Evolutionary conservation across 2,329 filamentous ascomycete species (phyloP).

Genomic region (Myriosclerotinia duriaeana): DNA sequence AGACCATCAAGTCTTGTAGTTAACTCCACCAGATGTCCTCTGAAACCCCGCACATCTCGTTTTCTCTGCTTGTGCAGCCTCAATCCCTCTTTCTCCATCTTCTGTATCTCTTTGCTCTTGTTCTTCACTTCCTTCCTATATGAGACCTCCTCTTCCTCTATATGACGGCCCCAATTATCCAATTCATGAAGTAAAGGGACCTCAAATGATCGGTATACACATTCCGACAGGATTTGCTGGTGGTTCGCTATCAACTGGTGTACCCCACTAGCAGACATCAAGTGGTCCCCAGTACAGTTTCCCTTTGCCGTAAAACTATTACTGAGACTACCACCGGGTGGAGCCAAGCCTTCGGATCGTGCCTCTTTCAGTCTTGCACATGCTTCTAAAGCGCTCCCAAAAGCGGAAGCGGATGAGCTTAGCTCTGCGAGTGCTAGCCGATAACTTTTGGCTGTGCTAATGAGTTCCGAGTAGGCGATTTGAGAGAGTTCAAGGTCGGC

Average conservation of each 20-base stretch:
- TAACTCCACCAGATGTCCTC: constrained; percentile 62
- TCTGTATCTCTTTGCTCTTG: constrained; percentile 60
- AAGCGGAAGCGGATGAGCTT: constrained; percentile 60
- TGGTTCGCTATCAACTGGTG: constrained; percentile 69
- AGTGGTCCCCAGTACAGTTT: constrained; percentile 61
- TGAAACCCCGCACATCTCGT: constrained; percentile 60
- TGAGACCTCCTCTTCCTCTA: constrained; percentile 63
- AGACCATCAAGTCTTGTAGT: constrained; percentile 62
- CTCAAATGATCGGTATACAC: constrained; percentile 66
- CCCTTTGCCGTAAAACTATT: constrained; percentile 50
- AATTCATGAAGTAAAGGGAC: constrained; percentile 68
- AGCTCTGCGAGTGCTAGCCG: constrained; percentile 60
- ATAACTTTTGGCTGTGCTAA: constrained; percentile 63
- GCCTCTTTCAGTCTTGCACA: constrained; percentile 69
- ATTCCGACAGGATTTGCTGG: constrained; percentile 68
- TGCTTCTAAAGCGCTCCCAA: constrained; percentile 63
- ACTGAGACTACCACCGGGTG: constrained; percentile 36
- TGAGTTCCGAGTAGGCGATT: constrained; percentile 60
- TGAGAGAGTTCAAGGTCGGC: constrained; percentile 63
- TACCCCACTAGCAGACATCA: constrained; percentile 62
- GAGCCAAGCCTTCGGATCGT: constrained; percentile 56
- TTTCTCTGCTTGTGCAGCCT: constrained; percentile 59
- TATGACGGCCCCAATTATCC: constrained; percentile 61
- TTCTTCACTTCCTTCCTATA: constrained; percentile 57
- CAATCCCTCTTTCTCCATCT: constrained; percentile 63